Conservation (phyloP, 2,329 filamentous ascomycete genomes). For the Scedosporium dehoogii region DNA sequence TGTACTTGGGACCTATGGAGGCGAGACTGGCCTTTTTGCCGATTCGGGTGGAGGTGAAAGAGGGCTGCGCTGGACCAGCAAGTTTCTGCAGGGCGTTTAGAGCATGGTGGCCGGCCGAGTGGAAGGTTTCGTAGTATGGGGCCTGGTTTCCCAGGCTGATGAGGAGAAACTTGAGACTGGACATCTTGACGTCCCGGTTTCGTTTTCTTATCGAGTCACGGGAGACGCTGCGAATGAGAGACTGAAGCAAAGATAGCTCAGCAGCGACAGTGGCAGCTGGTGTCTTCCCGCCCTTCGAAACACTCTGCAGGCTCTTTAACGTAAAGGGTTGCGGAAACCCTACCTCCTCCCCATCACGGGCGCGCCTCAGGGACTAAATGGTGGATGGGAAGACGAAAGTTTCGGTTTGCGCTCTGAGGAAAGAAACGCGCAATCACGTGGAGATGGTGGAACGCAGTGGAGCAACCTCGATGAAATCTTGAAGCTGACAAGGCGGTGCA, state of each 20-base stretch:
- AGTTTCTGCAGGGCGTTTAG: conserved; percentile 49
- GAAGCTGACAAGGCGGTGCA: too few relatives aligned
- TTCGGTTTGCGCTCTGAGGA: too few relatives aligned
- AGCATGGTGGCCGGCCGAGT: conserved; percentile 77
- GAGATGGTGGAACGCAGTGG: not conserved
- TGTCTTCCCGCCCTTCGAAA: too few relatives aligned
- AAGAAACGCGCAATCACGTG: not conserved
- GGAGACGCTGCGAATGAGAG: too few relatives aligned
- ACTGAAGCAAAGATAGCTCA: too few relatives aligned
- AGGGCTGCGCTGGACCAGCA: conserved; percentile 34
- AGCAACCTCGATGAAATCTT: too few relatives aligned
- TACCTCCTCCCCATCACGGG: too few relatives aligned
- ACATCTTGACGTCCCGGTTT: not conserved
- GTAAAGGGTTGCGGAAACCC: too few relatives aligned
- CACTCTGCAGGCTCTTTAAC: too few relatives aligned
- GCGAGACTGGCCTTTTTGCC: conserved; percentile 42
- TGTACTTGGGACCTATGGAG: conserved; percentile 42
- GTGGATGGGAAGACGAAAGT: too few relatives aligned
- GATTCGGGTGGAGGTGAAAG: conserved; percentile 35
- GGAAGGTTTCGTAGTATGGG: conserved; percentile 66
- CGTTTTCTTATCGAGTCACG: not conserved
- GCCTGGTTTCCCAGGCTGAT: conserved; percentile 81
- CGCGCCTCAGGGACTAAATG: too few relatives aligned
- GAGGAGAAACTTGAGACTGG: conserved; percentile 49
- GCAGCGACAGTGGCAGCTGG: too few relatives aligned